A percentile compares a stretch with the other conserved stretches of the same genome.
Evolutionary conservation across 31 red algal genomes (phyloP).

Genomic region (Bonnemaisonia californica): DNA sequence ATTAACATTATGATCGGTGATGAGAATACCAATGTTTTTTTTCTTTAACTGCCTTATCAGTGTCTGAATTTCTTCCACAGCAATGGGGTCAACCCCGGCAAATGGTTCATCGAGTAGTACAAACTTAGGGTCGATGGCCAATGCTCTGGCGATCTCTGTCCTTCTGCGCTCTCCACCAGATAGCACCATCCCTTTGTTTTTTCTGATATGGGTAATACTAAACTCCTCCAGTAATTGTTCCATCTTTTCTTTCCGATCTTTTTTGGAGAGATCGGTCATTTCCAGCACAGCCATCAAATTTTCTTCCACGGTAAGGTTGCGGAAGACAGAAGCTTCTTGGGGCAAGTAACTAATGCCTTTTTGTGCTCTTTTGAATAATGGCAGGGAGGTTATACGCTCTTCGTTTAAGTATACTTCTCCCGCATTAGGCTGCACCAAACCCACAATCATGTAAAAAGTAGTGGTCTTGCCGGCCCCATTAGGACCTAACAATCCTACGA

Average conservation of each 20-base stretch:
- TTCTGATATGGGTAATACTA: conserved; percentile 2
- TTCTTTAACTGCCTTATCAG: conserved; percentile 4
- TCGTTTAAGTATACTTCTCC: conserved; percentile 19
- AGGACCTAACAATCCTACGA: conserved; percentile 35
- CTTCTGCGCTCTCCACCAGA: conserved; percentile 34
- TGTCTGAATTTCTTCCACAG: conserved; percentile 24
- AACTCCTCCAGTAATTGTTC: conserved; percentile 15
- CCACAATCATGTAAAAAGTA: conserved; percentile 32
- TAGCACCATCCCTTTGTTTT: neutral
- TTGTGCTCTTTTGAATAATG: conserved; percentile 31
- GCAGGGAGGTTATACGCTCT: conserved; percentile 2
- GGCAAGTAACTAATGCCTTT: conserved; percentile 35
- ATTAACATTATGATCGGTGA: conserved; percentile 34
- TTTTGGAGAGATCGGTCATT: neutral
- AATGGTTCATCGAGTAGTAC: conserved; percentile 39
- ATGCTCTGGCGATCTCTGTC: conserved; percentile 21
- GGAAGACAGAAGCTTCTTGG: conserved; percentile 43
- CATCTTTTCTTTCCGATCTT: conserved; percentile 17
- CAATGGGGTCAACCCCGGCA: conserved; percentile 29
- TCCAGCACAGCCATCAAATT: conserved; percentile 33
- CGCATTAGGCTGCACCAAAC: conserved; percentile 17
- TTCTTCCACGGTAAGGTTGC: conserved; percentile 29
- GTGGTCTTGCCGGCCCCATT: conserved; percentile 49
- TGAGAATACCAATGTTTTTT: conserved; percentile 29
- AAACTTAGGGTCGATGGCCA: conserved; percentile 21